Evolutionary conservation across 2,329 filamentous ascomycete species (phyloP), one percentile per base, ranked within the genome.

Genomic region (Phialemoniopsis sp.): DNA sequence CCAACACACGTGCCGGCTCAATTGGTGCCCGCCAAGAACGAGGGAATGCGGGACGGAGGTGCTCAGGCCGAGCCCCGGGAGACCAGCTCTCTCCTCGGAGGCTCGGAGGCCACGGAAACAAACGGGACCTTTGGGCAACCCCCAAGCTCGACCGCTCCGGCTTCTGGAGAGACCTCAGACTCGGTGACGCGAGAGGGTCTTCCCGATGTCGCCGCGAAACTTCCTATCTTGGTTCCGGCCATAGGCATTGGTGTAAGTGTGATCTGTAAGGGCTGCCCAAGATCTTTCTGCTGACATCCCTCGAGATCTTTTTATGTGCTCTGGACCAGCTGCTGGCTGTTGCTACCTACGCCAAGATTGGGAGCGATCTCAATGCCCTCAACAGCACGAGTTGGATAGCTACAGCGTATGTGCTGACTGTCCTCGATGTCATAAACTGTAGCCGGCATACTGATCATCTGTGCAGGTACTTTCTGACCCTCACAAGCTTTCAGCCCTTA

Each of bases 381-480:
- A 87, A 85, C 54, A 78, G 77, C 47, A 88, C 85, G 4, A 84
- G 78, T 38, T 89, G 86, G 85, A 83, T 89, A 42, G 84, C 84
- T n/a, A 44, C 42, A 8, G 44, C 40, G 30, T 41, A 19, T 16
- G 8, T 31, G 17, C 13, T 26, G 21, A 26, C 21, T 26, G n/a
- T n/a, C n/a, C n/a, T n/a, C n/a, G n/a, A n/a, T n/a, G n/a, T n/a
- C n/a, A n/a, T n/a, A n/a, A n/a, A n/a, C n/a, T n/a, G n/a, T n/a
- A n/a, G n/a, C n/a, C n/a, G n/a, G n/a, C n/a, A n/a, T n/a, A n/a
- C n/a, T n/a, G n/a, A n/a, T n/a, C n/a, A n/a, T n/a, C n/a, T n/a
- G n/a, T n/a, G n/a, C 46, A 76, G 73, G 9, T 85, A 90, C 57
- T 85, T 89, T 51, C 68, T 90, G 38, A 87, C 85, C 2, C 63